Conservation (phyloP, 192 early-diverging fungal genomes). For the Backusella psychrophila region DNA sequence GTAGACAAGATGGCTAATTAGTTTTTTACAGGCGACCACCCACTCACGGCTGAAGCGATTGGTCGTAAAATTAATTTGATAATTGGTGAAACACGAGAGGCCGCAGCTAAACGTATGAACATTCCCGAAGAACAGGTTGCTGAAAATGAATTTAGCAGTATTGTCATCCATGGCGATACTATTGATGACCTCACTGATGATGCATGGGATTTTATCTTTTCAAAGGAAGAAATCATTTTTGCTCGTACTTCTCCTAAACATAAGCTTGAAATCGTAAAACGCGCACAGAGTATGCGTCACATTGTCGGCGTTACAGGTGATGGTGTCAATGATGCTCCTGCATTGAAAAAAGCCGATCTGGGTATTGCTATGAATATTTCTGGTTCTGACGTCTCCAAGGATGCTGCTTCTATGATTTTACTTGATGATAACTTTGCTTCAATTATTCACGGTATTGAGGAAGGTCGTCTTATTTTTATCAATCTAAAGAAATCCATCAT, state of each 20-base stretch:
- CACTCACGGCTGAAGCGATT: constrained; percentile 94
- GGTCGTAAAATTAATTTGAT: constrained; percentile 96
- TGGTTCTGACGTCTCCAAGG: constrained; percentile 95
- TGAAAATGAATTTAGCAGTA: constrained; percentile 83
- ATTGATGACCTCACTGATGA: constrained; percentile 77
- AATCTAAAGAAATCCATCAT: constrained; percentile 95
- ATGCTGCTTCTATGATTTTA: constrained; percentile 95
- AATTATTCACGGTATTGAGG: constrained; percentile 87
- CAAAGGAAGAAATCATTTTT: constrained; percentile 95
- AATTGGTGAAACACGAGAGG: constrained; percentile 81
- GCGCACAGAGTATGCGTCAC: constrained; percentile 87
- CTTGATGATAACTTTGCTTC: constrained; percentile 99
- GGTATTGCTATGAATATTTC: constrained; percentile 97
- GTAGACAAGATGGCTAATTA: too few species aligned
- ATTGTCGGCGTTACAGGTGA: constrained; percentile 98
- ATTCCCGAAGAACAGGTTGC: constrained; percentile 55
- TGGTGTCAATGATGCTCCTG: constrained; percentile 86
- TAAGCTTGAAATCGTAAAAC: constrained; percentile 96
- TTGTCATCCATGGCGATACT: constrained; percentile 91
- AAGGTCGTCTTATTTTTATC: constrained; percentile 93
- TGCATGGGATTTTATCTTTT: constrained; percentile 93
- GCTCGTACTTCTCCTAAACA: constrained; percentile 95
- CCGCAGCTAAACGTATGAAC: constrained; percentile 69
- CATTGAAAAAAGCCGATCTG: constrained; percentile 94
- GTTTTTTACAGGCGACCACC: constrained; percentile 60